These are phyloP conservation scores for Porcisia deanei DNA, from an alignment of 208 protist species.

Conservation along the genomic window DNA sequence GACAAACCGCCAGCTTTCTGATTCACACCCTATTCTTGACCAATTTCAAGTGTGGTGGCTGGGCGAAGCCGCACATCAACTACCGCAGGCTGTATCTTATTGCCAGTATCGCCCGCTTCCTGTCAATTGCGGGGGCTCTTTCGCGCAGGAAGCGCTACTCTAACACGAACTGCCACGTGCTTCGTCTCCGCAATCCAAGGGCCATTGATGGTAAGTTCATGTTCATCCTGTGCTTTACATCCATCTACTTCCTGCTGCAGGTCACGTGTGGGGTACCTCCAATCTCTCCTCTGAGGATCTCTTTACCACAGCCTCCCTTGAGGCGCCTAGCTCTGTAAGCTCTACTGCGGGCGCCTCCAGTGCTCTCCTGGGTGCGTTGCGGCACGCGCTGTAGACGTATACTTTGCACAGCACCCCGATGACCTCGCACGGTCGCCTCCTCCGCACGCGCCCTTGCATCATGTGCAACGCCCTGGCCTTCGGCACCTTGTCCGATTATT, in stretches of 20 bases:
- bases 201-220: constrained; percentile 28
- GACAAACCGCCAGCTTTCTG: constrained; percentile 26
- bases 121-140: constrained; percentile 32
- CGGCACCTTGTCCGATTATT: constrained; percentile 32
- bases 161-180: constrained; percentile 26
- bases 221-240: constrained; percentile 44
- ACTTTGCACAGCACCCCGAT: constrained; percentile 24
- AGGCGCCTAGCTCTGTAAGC: constrained; percentile 17
- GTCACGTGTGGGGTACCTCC: constrained; percentile 27
- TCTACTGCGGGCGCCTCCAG: constrained; percentile 22
- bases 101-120: constrained; percentile 19
- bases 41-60: constrained; percentile 3
- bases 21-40: constrained; percentile 21
- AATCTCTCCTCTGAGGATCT: constrained; percentile 15
- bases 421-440: constrained; percentile 15
- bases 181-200: constrained; percentile 7
- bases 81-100: constrained; percentile 31
- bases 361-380: constrained; percentile 23
- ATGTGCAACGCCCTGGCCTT: constrained; percentile 34
- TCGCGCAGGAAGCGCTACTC: constrained; percentile 30
- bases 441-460: constrained; percentile 25
- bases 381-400: constrained; percentile 41
- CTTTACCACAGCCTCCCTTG: constrained; percentile 3
- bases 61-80: constrained; percentile 10
- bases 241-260: constrained; percentile 48